Conservation (phyloP, 116 monocot species). For the Papilionanthe hybrid region DNA sequence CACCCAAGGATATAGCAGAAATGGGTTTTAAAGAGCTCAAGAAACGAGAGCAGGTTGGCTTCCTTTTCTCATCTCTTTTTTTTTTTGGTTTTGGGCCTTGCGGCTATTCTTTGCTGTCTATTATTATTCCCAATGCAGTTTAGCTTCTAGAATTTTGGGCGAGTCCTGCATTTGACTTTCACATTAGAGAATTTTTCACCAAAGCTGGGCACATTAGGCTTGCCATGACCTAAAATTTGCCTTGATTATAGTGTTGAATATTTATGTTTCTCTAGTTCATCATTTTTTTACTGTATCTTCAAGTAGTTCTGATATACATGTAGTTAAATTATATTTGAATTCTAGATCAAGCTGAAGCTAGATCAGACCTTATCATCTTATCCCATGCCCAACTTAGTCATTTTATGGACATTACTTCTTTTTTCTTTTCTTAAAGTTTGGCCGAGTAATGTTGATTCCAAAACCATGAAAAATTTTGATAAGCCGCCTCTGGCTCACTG, state of each 20-base stretch:
- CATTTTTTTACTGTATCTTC: neutral
- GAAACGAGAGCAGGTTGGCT: conserved; percentile 68
- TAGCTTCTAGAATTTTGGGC: neutral
- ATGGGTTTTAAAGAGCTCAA: conserved; percentile 84
- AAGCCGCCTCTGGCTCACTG: neutral
- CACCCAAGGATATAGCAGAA: conserved; percentile 81
- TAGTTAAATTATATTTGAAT: neutral
- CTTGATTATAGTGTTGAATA: neutral
- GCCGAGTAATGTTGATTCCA: neutral
- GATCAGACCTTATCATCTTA: neutral
- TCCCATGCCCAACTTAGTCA: neutral
- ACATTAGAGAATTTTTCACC: neutral
- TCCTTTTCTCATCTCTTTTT: neutral
- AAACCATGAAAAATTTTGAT: neutral
- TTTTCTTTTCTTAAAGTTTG: neutral
- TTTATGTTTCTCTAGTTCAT: neutral
- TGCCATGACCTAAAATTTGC: neutral
- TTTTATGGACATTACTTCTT: neutral
- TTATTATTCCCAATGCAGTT: neutral
- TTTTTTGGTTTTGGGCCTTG: neutral
- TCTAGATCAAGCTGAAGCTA: neutral
- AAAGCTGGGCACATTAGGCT: neutral
- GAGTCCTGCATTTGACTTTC: neutral
- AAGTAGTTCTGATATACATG: neutral
- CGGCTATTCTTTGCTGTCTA: neutral